These are phyloP conservation scores for Akanthomyces dipterigenus DNA, from an alignment of 2,329 filamentous ascomycete genomes.

Conservation along the genomic window DNA sequence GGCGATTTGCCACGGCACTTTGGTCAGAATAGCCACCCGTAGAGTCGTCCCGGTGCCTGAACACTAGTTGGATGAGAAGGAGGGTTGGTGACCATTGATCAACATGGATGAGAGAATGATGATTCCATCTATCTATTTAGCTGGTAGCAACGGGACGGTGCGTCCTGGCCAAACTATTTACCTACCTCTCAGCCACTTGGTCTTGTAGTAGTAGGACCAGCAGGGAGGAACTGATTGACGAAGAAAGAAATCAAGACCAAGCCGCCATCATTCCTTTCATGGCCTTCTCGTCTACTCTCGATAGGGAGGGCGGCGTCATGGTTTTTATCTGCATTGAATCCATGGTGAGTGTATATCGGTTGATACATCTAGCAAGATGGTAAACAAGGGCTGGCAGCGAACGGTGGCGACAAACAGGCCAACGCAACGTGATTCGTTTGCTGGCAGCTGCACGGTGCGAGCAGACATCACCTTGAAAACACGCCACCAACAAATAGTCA, in stretches of 20 bases:
- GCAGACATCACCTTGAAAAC: not conserved
- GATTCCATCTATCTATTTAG: not conserved
- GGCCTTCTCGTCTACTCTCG: too few species aligned
- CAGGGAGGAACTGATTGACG: too few species aligned
- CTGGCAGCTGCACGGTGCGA: constrained; percentile 2
- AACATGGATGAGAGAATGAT: too few species aligned
- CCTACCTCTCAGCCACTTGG: too few species aligned
- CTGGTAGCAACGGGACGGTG: too few species aligned
- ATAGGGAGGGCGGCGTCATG: not conserved
- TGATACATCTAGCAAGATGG: too few species aligned
- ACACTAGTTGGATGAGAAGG: not conserved
- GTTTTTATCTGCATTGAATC: not conserved
- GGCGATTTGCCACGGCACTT: not conserved
- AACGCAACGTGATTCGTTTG: not conserved
- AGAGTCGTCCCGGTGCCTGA: not conserved
- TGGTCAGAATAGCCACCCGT: not conserved
- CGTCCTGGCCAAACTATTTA: too few species aligned
- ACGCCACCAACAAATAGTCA: not conserved
- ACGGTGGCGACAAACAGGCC: not conserved
- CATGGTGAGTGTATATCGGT: not conserved
- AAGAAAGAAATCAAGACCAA: too few species aligned
- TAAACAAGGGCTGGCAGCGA: not conserved
- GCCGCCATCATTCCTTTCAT: too few species aligned
- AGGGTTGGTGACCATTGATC: not conserved
- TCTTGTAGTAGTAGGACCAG: too few species aligned